phyloP scores from a whole-genome alignment of 2,329 filamentous ascomycete species.

The Ceratocystis huliohia region DNA sequence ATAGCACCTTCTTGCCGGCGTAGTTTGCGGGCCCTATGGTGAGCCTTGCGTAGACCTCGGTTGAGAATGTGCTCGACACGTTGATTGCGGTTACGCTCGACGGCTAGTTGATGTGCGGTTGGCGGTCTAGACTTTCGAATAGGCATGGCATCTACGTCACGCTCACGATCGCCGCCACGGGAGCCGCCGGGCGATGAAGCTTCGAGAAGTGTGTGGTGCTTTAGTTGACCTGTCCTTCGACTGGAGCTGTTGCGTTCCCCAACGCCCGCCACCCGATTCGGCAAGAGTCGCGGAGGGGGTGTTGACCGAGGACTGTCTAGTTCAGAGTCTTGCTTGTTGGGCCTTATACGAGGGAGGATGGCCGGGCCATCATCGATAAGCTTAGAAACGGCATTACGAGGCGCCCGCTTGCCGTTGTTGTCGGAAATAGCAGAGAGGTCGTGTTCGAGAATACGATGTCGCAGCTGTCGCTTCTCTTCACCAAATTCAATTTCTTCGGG shows the following conservation, averaged over 20 bases:
- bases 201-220: constrained; percentile 45
- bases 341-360: constrained; percentile 50
- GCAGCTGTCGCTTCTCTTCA: constrained; percentile 58
- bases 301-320: constrained; percentile 36
- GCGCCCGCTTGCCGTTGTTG: constrained; percentile 45
- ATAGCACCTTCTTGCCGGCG: constrained; percentile 55
- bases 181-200: constrained; percentile 46
- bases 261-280: constrained; percentile 25
- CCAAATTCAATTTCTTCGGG: constrained; percentile 58
- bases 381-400: constrained; percentile 28
- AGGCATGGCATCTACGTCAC: constrained; percentile 32
- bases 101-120: constrained; percentile 69
- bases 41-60: constrained; percentile 54
- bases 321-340: constrained; percentile 46
- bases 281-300: constrained; percentile 24
- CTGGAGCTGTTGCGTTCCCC: constrained; percentile 28
- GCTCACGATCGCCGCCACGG: constrained; percentile 38
- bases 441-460: constrained; percentile 60
- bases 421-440: constrained; percentile 58
- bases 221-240: constrained; percentile 32
- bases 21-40: constrained; percentile 48
- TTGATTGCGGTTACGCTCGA: constrained; percentile 64
- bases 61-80: constrained; percentile 74
- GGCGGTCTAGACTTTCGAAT: constrained; percentile 57
- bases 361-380: constrained; percentile 42